A percentile compares a stretch with the other conserved stretches of the same genome.
phyloP scores from a whole-genome alignment of 306 rosid genomes.

The Malus sylvestris region DNA sequence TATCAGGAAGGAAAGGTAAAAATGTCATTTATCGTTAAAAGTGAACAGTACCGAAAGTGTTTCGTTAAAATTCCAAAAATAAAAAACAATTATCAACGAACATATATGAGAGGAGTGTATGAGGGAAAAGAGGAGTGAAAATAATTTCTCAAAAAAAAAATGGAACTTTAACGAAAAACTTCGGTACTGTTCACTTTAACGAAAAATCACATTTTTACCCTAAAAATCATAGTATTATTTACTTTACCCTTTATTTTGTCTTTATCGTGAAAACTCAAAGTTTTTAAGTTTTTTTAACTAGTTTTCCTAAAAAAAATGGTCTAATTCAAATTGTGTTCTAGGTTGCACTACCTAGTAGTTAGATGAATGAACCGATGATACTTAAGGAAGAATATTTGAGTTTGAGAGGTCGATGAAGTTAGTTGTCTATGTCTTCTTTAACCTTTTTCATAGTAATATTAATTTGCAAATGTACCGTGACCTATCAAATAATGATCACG shows the following conservation, averaged over 20 bases:
- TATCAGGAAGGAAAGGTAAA: too few species aligned
- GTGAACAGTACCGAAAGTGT: rapidly evolving
- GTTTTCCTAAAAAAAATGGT: too few species aligned
- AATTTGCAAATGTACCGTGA: not conserved
- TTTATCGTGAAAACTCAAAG: too few species aligned
- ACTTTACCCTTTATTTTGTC: too few species aligned
- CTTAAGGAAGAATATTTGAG: not conserved
- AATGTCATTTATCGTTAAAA: too few species aligned
- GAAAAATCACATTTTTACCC: too few species aligned
- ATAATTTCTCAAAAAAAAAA: too few species aligned
- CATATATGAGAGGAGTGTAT: not conserved
- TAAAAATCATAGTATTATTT: too few species aligned
- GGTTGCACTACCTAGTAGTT: not conserved
- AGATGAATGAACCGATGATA: not conserved
- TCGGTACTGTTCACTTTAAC: too few species aligned
- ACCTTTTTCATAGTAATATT: not conserved
- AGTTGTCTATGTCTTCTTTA: not conserved
- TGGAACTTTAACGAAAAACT: rapidly evolving
- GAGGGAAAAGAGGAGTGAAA: not conserved
- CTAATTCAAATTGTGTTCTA: too few species aligned
- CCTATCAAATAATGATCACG: not conserved
- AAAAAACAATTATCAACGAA: not conserved
- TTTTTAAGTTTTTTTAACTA: rapidly evolving
- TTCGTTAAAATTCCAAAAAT: too few species aligned
- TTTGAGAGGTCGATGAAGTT: not conserved